Evolutionary conservation across 1,284 basidiomycete genomes (phyloP), one percentile per base, ranked within the genome.

Genomic region (Amylostereum areolatum): DNA sequence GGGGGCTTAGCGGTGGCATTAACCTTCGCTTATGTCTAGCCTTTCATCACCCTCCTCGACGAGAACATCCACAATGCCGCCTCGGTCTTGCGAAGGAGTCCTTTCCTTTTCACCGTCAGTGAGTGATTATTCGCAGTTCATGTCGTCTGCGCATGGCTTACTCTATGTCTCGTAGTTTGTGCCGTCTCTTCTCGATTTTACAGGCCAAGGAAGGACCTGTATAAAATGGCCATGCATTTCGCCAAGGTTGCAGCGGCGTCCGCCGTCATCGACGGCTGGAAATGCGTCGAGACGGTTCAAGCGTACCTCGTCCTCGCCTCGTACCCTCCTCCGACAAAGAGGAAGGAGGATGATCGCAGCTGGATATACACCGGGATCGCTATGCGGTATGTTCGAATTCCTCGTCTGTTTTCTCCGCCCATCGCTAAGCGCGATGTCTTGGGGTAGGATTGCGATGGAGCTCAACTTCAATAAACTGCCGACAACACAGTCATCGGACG

Each of bases 391-490:
- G 55, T 47, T 36, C 33, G 8, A n/a, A 35, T 35, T n/a, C 8
- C 33, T 35, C n/a, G 8, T 35, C 37, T 35, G 18, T 24, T 27
- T 25, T 50, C 35, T 31, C 37, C 7, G 35, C 30, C 33, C 37
- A 29, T 33, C 32, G 29, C 30, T 48, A 18, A 18, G 34, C 27
- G 28, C n/a, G 18, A 30, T 44, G 18, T 24, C n/a, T 18, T 50
- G 1, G 32, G 40, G 53, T 57, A 66, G 65, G 25, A 64, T 75
- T 51, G 74, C 71, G 1, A 65, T 70, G 12, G 74, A 77, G 57
- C 64, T 77, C 36, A 71, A 73, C 50, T 57, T 77, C 37, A 70
- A 74, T 54, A 61, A 68, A 42, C 67, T 69, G 33, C 62, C 66
- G 6, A 58, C 60, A 0, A 59, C 59, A 2, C 64, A 59, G n/a